A percentile compares a stretch with the other conserved stretches of the same genome.
These are phyloP conservation scores for Phalaenopsis equestris DNA, from an alignment of 106 monocot genomes.

Conservation along the genomic window DNA sequence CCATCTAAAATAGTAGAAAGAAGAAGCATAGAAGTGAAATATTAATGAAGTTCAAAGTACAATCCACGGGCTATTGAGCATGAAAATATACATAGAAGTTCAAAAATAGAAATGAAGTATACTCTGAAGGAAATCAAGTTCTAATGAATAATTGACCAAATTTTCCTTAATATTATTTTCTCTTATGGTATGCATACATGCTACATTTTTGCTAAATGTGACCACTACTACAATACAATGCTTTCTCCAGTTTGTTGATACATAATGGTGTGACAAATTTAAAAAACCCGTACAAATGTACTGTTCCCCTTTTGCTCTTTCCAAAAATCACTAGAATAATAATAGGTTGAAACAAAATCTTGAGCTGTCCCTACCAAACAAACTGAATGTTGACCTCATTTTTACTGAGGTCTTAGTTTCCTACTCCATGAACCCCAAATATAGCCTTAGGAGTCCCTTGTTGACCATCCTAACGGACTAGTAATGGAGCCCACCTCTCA, in stretches of 20 bases:
- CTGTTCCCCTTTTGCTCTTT: background rate
- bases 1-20: conserved; percentile 48
- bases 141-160: background rate
- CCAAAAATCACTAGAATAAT: too few relatives aligned
- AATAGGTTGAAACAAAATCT: too few relatives aligned
- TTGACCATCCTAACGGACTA: too few relatives aligned
- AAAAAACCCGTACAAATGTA: background rate
- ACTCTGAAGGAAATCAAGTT: background rate
- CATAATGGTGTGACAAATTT: background rate
- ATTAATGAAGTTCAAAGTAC: background rate
- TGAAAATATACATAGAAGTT: background rate
- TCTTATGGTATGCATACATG: background rate
- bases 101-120: background rate
- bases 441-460: too few relatives aligned
- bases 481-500: too few relatives aligned
- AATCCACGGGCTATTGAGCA: background rate
- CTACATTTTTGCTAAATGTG: background rate
- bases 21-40: background rate
- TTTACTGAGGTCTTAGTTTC: too few relatives aligned
- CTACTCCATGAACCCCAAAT: too few relatives aligned
- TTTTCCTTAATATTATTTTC: background rate
- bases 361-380: too few relatives aligned
- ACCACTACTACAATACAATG: background rate
- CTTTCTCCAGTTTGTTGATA: background rate
- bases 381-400: too few relatives aligned